These are phyloP conservation scores for Tolypocladium sp. DNA, from an alignment of 2,329 filamentous ascomycete species.

Conservation along the genomic window DNA sequence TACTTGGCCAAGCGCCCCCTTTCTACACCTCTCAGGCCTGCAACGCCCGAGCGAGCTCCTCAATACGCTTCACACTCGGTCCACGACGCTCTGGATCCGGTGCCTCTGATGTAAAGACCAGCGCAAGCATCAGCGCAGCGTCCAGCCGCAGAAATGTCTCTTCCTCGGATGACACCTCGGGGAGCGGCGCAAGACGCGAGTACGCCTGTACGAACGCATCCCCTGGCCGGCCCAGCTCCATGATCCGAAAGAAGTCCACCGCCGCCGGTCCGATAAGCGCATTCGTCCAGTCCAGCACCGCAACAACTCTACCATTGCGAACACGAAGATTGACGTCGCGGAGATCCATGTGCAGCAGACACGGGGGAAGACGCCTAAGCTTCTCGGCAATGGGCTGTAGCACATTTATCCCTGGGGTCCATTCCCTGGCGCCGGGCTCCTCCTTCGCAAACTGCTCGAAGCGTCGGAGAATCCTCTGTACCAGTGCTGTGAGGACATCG, in stretches of 20 bases:
- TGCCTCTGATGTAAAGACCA: conserved; percentile 11
- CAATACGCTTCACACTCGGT: conserved; percentile 4
- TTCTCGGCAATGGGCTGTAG: conserved; percentile 2
- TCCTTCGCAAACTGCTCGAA: conserved; percentile 2
- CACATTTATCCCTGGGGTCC: neutral
- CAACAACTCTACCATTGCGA: neutral
- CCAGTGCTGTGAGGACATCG: conserved; percentile 1
- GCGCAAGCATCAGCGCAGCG: conserved; percentile 8
- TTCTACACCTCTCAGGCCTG: neutral
- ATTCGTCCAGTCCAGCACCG: conserved; percentile 10
- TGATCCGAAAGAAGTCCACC: conserved; percentile 6
- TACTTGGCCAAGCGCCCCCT: neutral
- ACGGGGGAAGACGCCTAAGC: neutral
- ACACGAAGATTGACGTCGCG: conserved; percentile 7
- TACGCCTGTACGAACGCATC: conserved; percentile 7
- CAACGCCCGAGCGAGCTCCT: conserved; percentile 3
- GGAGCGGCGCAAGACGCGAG: neutral
- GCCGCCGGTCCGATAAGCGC: conserved; percentile 6
- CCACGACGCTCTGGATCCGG: conserved; percentile 4
- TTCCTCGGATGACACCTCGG: conserved; percentile 1
- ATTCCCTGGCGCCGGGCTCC: conserved; percentile 2
- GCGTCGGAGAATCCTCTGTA: conserved; percentile 7
- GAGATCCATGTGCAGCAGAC: conserved; percentile 10
- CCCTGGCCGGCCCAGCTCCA: conserved; percentile 4
- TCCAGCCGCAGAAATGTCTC: conserved; percentile 8